These are phyloP conservation scores for Cephalotrichum gorgonifer DNA, from an alignment of 2,329 filamentous ascomycete species.

Conservation along the genomic window DNA sequence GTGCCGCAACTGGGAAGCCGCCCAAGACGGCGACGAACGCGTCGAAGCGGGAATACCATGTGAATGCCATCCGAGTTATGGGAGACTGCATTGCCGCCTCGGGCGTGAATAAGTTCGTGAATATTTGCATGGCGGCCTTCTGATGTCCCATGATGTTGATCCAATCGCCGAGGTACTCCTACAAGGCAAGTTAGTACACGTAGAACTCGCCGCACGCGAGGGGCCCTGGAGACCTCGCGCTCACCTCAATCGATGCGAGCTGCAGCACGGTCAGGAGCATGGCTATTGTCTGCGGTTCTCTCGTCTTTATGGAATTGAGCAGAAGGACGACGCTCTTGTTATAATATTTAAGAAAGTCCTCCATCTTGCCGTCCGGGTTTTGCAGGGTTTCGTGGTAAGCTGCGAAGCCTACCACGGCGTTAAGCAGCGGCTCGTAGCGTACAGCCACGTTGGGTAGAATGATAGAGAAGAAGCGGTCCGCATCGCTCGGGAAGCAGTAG, in stretches of 20 bases:
- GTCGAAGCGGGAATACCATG: slow-evolving; percentile 90
- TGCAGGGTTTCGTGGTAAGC: slow-evolving; percentile 74
- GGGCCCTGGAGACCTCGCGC: slow-evolving; percentile 9
- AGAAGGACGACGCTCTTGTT: slow-evolving; percentile 76
- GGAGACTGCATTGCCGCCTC: slow-evolving; percentile 62
- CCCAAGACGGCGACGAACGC: slow-evolving; percentile 75
- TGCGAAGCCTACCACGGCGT: slow-evolving; percentile 79
- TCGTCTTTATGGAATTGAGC: slow-evolving; percentile 58
- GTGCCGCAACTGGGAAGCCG: slow-evolving; percentile 62
- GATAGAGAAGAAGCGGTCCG: slow-evolving; percentile 61
- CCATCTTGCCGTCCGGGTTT: slow-evolving; percentile 60
- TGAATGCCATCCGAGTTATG: slow-evolving; percentile 61
- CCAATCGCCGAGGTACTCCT: slow-evolving; percentile 96
- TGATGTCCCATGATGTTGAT: slow-evolving; percentile 88
- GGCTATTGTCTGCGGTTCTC: slow-evolving; percentile 59
- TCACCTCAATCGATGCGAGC: slow-evolving; percentile 85
- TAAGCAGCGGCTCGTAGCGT: slow-evolving; percentile 66
- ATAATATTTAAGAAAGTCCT: slow-evolving; percentile 81
- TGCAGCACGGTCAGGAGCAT: slow-evolving; percentile 84
- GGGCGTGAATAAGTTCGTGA: slow-evolving; percentile 69
- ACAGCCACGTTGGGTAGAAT: slow-evolving; percentile 64
- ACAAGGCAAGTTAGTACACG: slow-evolving; percentile 9
- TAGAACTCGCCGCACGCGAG: background rate
- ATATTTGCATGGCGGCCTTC: slow-evolving; percentile 73
- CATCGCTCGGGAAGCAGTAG: slow-evolving; percentile 67